A percentile compares a stretch with the other conserved stretches of the same genome.
Evolutionary conservation across 1,284 basidiomycete genomes (phyloP).

Genomic region (Dichomitus squalens): DNA sequence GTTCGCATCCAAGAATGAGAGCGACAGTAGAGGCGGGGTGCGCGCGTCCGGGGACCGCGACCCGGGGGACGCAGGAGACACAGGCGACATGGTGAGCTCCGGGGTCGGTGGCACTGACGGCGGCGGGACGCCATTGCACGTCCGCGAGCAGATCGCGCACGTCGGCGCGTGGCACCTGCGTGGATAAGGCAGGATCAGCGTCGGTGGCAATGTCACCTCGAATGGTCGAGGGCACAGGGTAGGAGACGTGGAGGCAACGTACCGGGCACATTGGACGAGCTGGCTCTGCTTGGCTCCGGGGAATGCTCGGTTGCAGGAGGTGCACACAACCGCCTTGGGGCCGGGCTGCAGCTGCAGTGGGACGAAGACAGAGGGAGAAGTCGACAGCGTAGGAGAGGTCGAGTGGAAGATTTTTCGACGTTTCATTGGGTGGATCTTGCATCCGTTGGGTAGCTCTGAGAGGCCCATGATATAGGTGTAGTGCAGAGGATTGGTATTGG

Average conservation of each 20-base stretch:
- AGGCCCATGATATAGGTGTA: conserved; percentile 14
- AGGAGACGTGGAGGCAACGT: conserved; percentile 3
- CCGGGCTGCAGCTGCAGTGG: not conserved
- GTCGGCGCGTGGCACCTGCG: conserved; percentile 33
- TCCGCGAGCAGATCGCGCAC: conserved; percentile 36
- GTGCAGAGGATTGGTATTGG: not conserved
- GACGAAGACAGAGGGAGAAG: not conserved
- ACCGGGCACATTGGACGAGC: conserved; percentile 26
- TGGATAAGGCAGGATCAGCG: not conserved
- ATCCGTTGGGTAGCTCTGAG: not conserved
- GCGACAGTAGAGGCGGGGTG: not conserved
- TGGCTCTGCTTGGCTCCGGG: conserved; percentile 7
- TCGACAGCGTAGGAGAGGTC: not conserved
- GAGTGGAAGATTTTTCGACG: conserved; percentile 10
- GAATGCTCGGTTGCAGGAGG: conserved; percentile 24
- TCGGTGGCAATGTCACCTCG: not conserved
- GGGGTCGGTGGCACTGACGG: conserved; percentile 31
- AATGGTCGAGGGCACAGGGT: too few species aligned
- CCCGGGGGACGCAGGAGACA: not conserved
- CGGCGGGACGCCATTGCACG: conserved; percentile 30
- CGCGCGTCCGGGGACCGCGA: conserved; percentile 13
- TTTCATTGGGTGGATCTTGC: conserved; percentile 8
- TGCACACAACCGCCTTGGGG: conserved; percentile 12
- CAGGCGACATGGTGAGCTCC: conserved; percentile 15
- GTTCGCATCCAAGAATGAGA: not conserved